Percentiles rank a stretch among this genome's conserved stretches.
phyloP scores from a whole-genome alignment of 768 basidiomycete species.

The Daedaleopsis sinensis region DNA sequence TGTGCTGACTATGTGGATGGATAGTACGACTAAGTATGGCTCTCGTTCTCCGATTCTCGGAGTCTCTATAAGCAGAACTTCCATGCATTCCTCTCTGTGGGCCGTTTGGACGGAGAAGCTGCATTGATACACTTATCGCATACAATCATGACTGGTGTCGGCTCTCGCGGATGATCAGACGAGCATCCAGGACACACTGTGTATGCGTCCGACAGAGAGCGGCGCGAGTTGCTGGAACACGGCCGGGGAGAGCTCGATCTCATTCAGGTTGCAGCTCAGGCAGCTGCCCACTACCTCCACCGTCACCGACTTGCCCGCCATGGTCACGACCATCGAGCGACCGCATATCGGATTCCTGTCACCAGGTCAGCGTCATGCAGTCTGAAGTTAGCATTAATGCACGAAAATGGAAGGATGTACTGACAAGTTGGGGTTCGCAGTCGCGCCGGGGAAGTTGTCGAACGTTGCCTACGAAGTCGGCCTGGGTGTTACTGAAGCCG shows the following conservation, averaged over 20 bases:
- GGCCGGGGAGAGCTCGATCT: slow-evolving; percentile 28
- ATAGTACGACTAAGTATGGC: too few species aligned
- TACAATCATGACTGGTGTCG: too few species aligned
- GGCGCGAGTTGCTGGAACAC: slow-evolving; percentile 30
- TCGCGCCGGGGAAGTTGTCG: background rate
- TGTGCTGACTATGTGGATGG: too few species aligned
- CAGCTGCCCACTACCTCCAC: slow-evolving; percentile 34
- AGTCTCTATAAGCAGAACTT: too few species aligned
- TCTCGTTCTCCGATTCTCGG: too few species aligned
- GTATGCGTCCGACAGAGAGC: slow-evolving; percentile 22
- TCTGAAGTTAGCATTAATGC: background rate
- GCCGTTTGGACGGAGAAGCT: too few species aligned
- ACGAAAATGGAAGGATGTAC: background rate
- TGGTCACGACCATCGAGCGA: background rate
- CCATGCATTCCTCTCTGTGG: too few species aligned
- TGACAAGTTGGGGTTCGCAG: background rate
- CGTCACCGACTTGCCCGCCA: slow-evolving; percentile 22
- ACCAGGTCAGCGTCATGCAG: background rate
- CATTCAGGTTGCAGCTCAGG: slow-evolving; percentile 24
- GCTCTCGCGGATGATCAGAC: background rate
- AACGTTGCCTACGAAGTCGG: slow-evolving; percentile 34
- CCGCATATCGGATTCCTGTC: background rate
- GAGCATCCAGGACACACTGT: slow-evolving; percentile 24
- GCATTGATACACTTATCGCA: too few species aligned
- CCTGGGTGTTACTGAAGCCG: slow-evolving; percentile 33